Evolutionary conservation across 108 stramenopile species (phyloP).

Genomic region (Cyclotella kingstonii): DNA sequence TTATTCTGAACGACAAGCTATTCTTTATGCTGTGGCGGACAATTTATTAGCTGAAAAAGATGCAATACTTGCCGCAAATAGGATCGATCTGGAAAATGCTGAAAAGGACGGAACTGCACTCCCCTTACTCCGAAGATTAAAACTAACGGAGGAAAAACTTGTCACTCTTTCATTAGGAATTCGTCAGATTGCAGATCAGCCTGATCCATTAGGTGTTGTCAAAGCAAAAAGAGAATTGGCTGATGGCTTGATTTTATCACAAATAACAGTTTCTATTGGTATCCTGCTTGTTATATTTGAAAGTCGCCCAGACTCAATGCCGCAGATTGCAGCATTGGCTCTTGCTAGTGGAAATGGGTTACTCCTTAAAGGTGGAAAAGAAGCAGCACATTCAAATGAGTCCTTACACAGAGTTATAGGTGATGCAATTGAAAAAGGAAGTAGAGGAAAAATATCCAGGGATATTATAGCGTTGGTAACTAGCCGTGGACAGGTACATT

Average conservation of each 20-base stretch:
- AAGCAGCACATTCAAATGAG: conserved; percentile 89
- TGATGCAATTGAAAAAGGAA: conserved; percentile 87
- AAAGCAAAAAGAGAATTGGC: conserved; percentile 85
- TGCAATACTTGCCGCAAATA: conserved; percentile 81
- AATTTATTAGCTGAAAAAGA: conserved; percentile 63
- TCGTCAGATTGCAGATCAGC: conserved; percentile 66
- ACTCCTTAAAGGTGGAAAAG: conserved; percentile 97
- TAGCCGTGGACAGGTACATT: conserved; percentile 77
- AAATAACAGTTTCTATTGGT: conserved; percentile 94
- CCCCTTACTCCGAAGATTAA: conserved; percentile 78
- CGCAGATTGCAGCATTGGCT: conserved; percentile 97
- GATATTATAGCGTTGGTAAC: conserved; percentile 93
- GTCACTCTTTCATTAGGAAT: conserved; percentile 86
- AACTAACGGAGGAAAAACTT: conserved; percentile 88
- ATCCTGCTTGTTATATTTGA: conserved; percentile 98
- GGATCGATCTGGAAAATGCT: conserved; percentile 81
- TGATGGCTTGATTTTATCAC: conserved; percentile 86
- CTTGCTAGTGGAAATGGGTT: conserved; percentile 95
- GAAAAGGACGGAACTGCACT: conserved; percentile 64
- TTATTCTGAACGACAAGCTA: conserved; percentile 65
- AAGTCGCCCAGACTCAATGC: conserved; percentile 95
- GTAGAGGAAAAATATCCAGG: conserved; percentile 74
- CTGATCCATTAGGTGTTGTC: conserved; percentile 80
- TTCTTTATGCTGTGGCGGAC: conserved; percentile 81
- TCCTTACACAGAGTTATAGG: conserved; percentile 87